These are phyloP conservation scores for Xylaria sp. DNA, from an alignment of 2,329 filamentous ascomycete genomes.

Conservation along the genomic window DNA sequence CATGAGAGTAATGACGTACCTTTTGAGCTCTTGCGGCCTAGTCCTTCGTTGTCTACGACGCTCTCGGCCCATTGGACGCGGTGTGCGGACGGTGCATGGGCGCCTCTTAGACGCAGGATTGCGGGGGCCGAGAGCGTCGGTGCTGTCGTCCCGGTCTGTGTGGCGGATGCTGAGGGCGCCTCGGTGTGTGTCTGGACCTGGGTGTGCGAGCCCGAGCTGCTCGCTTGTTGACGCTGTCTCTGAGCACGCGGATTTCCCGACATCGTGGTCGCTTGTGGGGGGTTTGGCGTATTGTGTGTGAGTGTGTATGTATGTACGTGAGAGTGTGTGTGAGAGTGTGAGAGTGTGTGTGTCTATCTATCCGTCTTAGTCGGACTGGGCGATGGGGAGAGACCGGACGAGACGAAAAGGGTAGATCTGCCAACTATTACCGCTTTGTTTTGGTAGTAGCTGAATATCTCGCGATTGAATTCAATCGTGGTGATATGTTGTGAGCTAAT, in stretches of 20 bases:
- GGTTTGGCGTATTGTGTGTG: background rate
- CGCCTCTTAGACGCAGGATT: slow-evolving; percentile 64
- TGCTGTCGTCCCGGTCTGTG: slow-evolving; percentile 41
- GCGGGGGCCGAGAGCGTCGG: slow-evolving; percentile 43
- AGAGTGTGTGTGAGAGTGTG: background rate
- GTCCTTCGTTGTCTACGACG: slow-evolving; percentile 93
- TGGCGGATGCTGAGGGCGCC: slow-evolving; percentile 39
- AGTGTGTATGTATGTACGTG: background rate
- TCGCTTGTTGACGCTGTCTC: slow-evolving; percentile 19
- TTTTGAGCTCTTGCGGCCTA: slow-evolving; percentile 95
- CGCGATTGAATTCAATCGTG: too few species aligned
- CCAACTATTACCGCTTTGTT: background rate
- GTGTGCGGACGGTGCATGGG: slow-evolving; percentile 58
- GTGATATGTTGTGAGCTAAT: background rate
- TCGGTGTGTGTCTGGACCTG: slow-evolving; percentile 21
- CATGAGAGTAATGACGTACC: slow-evolving; percentile 60
- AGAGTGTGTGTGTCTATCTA: background rate
- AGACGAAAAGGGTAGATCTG: background rate
- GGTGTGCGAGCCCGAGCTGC: slow-evolving; percentile 22
- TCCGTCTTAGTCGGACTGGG: background rate
- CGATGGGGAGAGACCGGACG: background rate
- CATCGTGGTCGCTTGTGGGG: slow-evolving; percentile 14
- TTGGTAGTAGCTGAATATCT: background rate
- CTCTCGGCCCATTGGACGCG: slow-evolving; percentile 92
- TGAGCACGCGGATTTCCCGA: slow-evolving; percentile 17